These are phyloP conservation scores for Talaromyces funiculosus DNA, from an alignment of 2,329 filamentous ascomycete species.

Conservation along the genomic window DNA sequence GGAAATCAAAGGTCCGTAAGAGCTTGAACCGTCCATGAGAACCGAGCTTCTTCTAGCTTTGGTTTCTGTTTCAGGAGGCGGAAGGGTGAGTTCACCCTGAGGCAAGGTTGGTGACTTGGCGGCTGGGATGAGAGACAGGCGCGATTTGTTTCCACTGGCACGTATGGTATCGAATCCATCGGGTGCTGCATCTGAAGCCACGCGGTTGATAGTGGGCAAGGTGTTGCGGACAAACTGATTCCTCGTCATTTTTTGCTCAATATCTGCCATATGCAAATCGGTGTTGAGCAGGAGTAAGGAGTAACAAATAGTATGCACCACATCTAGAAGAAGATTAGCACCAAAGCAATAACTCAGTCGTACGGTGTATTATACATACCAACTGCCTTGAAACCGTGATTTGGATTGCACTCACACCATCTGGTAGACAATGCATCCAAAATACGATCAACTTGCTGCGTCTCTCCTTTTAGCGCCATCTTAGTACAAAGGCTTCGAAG, in stretches of 20 bases:
- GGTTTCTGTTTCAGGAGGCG: conserved; percentile 9
- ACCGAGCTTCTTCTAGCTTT: conserved; percentile 13
- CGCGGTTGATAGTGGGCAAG: conserved; percentile 77
- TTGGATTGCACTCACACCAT: conserved; percentile 91
- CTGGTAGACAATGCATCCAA: conserved; percentile 80
- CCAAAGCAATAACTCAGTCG: conserved; percentile 21
- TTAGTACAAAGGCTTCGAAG: conserved; percentile 76
- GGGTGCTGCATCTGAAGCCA: conserved; percentile 66
- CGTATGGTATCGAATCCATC: conserved; percentile 58
- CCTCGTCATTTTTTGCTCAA: conserved; percentile 93
- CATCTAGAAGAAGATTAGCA: conserved; percentile 51
- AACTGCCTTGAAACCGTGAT: conserved; percentile 83
- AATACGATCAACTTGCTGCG: conserved; percentile 93
- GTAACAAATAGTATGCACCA: conserved; percentile 96
- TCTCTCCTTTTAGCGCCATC: conserved; percentile 80
- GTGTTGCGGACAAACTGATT: conserved; percentile 96
- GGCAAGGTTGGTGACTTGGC: conserved; percentile 16
- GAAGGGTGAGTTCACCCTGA: conserved; percentile 7
- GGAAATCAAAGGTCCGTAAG: conserved; percentile 67
- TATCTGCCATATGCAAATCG: conserved; percentile 89
- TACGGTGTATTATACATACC: conserved; percentile 50
- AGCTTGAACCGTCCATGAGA: conserved; percentile 16
- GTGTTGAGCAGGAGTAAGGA: conserved; percentile 94
- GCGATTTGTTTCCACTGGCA: conserved; percentile 22
- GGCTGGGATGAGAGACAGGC: conserved; percentile 33